Base-by-base conservation (phyloP, 306 rosid species). In the Erythrophleum fordii region DNA sequence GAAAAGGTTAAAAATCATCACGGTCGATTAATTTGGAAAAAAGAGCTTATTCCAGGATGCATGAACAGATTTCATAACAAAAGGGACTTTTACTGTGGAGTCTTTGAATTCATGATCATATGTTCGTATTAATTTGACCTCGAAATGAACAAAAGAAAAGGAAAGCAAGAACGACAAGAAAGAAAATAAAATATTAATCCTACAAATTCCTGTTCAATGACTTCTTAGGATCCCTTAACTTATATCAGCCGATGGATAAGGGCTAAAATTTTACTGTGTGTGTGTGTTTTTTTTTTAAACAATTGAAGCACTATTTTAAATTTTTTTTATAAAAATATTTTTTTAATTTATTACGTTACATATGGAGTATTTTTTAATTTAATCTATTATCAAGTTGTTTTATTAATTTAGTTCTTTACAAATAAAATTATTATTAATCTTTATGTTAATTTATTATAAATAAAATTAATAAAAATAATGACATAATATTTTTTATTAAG, bases 111-210 rank as follows among this genome's bases (percentile, higher is more conserved):
- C 13, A 51, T 20, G 46, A 49, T 49, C 45, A 28, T 18, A 29
- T 71, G n/a, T 7, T 37, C 17, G 10, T 72, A 13, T 51, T 58
- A 23, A 69, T 69, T 44, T 69, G 74, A 20, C 52, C 77, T 53
- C 20, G 31, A 55, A 35, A 37, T 37, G 37, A 23, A 28, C 67
- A 22, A 20, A 73, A 73, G 52, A 31, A 20, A 37, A 17, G n/a
- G 8, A 70, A 28, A 29, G 6, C 22, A 29, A 8, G 20, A 16
- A 22, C 0, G 45, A 71, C 18, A 29, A 18, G 10, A 29, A 11
- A 48, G 18, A 73, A 34, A 18, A 51, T 31, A 51, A 49, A 29
- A 18, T 31, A 29, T 1, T 29, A 29, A 49, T 22, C 61, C 28
- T 69, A 29, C 28, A 20, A 7, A 55, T 55, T 31, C 35, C 35